phyloP scores from a whole-genome alignment of 352 stramenopile species.

The Globisporangium sylvaticum region DNA sequence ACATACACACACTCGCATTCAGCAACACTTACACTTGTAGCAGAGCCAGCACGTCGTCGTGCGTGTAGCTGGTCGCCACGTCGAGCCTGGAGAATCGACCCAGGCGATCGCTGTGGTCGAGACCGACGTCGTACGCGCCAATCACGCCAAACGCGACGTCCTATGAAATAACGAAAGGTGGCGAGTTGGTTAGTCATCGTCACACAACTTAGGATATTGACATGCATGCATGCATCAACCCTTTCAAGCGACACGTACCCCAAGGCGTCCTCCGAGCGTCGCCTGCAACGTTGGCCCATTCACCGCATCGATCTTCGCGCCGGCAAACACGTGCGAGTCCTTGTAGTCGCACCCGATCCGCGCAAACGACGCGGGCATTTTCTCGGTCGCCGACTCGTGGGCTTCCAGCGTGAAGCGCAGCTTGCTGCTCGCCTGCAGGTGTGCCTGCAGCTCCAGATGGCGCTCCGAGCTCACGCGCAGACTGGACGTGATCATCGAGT shows the following conservation, averaged over 20 bases:
- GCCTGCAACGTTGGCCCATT: constrained; percentile 73
- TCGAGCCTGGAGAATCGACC: constrained; percentile 64
- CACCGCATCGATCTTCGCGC: constrained; percentile 71
- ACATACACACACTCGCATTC: background rate
- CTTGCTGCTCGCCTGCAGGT: constrained; percentile 46
- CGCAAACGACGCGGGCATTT: constrained; percentile 60
- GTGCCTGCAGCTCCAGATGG: constrained; percentile 59
- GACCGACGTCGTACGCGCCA: constrained; percentile 72
- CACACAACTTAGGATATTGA: background rate
- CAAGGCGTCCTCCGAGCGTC: constrained; percentile 43
- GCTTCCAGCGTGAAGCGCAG: constrained; percentile 73
- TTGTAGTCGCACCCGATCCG: constrained; percentile 70
- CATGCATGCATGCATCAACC: background rate
- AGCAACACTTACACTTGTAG: constrained; percentile 60
- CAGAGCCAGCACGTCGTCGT: constrained; percentile 59
- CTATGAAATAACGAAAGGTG: constrained; percentile 2
- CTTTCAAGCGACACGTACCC: constrained; percentile 20
- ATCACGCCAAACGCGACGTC: constrained; percentile 41
- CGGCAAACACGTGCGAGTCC: constrained; percentile 38
- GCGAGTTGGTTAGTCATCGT: background rate
- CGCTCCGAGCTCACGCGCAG: constrained; percentile 67
- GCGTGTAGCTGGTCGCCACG: constrained; percentile 49
- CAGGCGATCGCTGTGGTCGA: constrained; percentile 72
- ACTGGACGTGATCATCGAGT: constrained; percentile 60
- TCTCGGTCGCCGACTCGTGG: constrained; percentile 67